Conservation (phyloP, 257 asterid genomes). For the Salvia splendens region DNA sequence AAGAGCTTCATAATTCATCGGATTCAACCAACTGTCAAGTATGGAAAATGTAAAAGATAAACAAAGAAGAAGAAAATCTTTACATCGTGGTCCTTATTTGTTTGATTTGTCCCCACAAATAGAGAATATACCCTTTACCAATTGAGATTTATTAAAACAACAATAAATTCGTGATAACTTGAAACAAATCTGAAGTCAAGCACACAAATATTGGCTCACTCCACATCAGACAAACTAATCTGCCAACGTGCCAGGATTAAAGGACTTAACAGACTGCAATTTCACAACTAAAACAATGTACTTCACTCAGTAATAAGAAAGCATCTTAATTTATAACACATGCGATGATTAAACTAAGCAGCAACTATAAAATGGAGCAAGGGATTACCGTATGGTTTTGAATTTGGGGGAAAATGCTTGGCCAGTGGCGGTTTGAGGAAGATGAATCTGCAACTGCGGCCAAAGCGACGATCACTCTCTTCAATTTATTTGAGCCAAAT, state of each 20-base stretch:
- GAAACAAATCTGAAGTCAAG: not conserved
- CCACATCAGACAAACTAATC: not conserved
- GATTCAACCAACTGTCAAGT: not conserved
- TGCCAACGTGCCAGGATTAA: not conserved
- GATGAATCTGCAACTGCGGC: not conserved
- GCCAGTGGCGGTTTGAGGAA: not conserved
- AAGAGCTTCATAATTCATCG: slow-evolving; percentile 3
- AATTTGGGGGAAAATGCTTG: not conserved
- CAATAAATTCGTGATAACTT: not conserved
- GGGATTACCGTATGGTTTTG: not conserved
- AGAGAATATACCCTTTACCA: not conserved
- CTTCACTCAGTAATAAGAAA: not conserved
- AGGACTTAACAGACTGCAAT: not conserved
- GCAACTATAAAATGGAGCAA: not conserved
- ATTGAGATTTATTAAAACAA: not conserved
- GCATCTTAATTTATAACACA: not conserved
- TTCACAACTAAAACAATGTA: not conserved
- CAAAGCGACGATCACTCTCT: no score
- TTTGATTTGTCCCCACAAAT: not conserved
- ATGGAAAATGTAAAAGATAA: not conserved
- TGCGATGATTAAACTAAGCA: not conserved
- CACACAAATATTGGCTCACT: not conserved
- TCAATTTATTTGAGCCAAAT: no score
- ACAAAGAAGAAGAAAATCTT: not conserved
- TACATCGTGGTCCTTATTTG: not conserved